phyloP scores from a whole-genome alignment of 2,329 filamentous ascomycete species.

The Colletotrichum sp. region DNA sequence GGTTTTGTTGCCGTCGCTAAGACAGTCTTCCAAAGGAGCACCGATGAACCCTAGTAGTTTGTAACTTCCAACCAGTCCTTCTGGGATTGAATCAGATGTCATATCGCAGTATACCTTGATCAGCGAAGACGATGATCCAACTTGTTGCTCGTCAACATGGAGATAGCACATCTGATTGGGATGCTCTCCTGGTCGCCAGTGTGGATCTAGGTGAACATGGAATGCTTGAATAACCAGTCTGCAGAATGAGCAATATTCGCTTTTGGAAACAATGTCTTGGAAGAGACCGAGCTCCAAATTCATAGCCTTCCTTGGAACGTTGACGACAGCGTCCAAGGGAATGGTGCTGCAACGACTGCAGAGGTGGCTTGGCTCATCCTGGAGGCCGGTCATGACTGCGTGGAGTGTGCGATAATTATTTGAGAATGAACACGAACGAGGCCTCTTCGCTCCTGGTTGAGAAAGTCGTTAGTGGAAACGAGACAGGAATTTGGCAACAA shows the following conservation, averaged over 20 bases:
- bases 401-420: not conserved
- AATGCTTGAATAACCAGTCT: not conserved
- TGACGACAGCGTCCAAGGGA: not conserved
- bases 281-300: not conserved
- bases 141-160: not conserved
- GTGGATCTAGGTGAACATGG: not conserved
- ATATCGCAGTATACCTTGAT: not conserved
- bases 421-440: not conserved
- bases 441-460: not conserved
- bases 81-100: not conserved
- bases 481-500: accelerated
- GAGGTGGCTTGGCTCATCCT: not conserved
- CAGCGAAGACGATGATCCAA: accelerated
- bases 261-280: not conserved
- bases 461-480: not conserved
- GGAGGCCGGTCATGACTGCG: not conserved
- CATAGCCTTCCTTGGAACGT: accelerated
- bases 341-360: not conserved
- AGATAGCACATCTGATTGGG: not conserved
- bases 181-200: not conserved
- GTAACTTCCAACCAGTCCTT: not conserved
- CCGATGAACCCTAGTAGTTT: not conserved
- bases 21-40: not conserved
- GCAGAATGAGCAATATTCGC: not conserved
- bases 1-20: accelerated